These are phyloP conservation scores for Colletotrichum horii DNA, from an alignment of 2,329 filamentous ascomycete species.

Conservation along the genomic window DNA sequence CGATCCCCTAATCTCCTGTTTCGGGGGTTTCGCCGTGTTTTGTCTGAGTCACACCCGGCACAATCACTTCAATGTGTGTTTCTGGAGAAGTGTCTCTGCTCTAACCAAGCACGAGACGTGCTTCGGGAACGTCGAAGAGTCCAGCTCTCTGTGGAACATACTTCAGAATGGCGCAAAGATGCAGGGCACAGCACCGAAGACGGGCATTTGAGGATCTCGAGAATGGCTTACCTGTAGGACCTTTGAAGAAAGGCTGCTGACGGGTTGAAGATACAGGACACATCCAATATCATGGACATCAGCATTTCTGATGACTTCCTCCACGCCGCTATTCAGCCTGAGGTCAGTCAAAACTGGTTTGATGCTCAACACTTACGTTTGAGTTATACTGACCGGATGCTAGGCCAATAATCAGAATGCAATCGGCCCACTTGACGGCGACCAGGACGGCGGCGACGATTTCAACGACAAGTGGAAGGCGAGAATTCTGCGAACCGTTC, in stretches of 20 bases:
- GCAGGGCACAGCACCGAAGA: neutral
- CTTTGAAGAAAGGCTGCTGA: constrained; percentile 3
- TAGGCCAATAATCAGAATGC: neutral
- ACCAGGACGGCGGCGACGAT: neutral
- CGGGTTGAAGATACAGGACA: neutral
- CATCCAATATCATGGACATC: neutral
- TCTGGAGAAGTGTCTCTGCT: neutral
- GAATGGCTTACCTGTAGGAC: constrained; percentile 4
- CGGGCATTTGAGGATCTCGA: neutral
- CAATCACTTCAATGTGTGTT: neutral
- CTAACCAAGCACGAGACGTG: neutral
- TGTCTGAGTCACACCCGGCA: neutral
- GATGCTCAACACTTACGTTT: neutral
- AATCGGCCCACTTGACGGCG: neutral
- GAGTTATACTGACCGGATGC: neutral
- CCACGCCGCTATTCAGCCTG: neutral
- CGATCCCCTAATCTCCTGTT: constrained; percentile 2
- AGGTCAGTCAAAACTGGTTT: neutral
- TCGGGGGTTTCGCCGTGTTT: neutral
- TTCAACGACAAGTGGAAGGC: neutral
- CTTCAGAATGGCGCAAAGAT: neutral
- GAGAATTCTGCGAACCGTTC: neutral
- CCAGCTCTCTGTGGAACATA: neutral
- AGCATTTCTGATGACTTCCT: neutral
- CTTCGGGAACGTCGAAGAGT: neutral